Base-by-base conservation (phyloP, 345 rosid genomes). In the Rhizophora mangle region DNA sequence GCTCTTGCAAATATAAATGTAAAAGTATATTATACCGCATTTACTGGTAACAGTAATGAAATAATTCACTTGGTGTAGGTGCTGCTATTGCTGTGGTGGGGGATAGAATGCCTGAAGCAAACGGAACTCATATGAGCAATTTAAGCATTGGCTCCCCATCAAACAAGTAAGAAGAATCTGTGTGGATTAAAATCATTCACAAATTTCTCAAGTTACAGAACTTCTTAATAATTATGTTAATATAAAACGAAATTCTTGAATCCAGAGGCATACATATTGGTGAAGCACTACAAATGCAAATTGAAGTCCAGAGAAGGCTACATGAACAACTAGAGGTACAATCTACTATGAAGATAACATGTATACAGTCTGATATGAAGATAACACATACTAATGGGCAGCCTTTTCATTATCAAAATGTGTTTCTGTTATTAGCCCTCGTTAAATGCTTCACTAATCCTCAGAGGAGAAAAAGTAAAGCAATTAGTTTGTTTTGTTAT, bases 41-140 rank as follows among this genome's bases (percentile, higher is more conserved):
- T 6, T 24, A 31, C 57, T 63, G 56, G 51, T 11, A 62, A 51
- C 52, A 47, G 52, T 5, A 27, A 67, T 63, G 62, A 1, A 39
- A 43, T 43, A 70, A 69, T n/a, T 69, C 59, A 74, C 67, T 67
- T 64, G 72, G 27, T 68, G 66, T 72, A 89, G 95, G 91, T 68
- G 52, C 81, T 36, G 73, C 18, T 43, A 43, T 76, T 63, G 79
- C 85, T 58, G 83, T 81, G 68, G 71, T 76, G 30, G 86, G 78
- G 68, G 92, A 89, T 21, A 87, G 84, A 81, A 73, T 65, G 5
- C 63, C 87, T 60, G 96, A 93, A 66, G 73, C 87, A 70, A 86
- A 81, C 36, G 82, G 71, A 76, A 77, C 80, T 63, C 90, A 84
- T 51, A 67, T 86, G 63, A 87, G 72, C 81, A 93, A 73, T 82